Base-by-base conservation (phyloP, 1,284 basidiomycete genomes). In the Lentinus polychrous region DNA sequence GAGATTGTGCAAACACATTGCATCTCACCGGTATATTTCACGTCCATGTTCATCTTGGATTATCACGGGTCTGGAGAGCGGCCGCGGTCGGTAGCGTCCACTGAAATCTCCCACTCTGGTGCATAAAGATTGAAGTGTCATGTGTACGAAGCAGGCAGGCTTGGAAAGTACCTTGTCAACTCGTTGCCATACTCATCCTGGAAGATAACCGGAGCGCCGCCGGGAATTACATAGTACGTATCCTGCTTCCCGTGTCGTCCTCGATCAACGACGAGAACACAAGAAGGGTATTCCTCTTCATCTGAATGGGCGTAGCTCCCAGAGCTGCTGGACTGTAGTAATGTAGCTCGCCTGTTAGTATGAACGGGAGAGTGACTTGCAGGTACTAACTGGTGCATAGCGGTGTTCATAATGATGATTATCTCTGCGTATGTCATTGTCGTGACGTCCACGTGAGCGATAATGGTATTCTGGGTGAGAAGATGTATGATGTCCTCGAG, bases 181-280 rank as follows among this genome's bases (percentile, higher is more conserved):
- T 84, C 80, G 49, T 76, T 76, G 20, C 85, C 85, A 36, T 73
- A 61, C 54, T 79, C 76, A 57, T 87, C 84, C 60, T 79, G 72
- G 57, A 87, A 84, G 41, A 87, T 74, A 12, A 86, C 79, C 49
- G 79, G 75, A 54, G 80, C 70, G 20, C 82, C 83, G 12, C 71
- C 72, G 27, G 83, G 82, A 42, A 84, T 72, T 55, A 84, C 75
- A 56, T 83, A 86, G 60, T 78, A 78, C 52, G 75, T 76, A 35
- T 64, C 59, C 46, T 64, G 60, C 51, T 62, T 58, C 18, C 60
- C 60, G 45, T 62, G 51, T 36, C 58, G 54, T 7, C 64, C 65
- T 33, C 55, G 55, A 48, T 59, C 54, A 14, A 61, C 55, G n/a
- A 60, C 57, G 52, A 52, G 62, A 49, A 55, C 66, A 8, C 60